Evolutionary conservation across 148 eudicot species (phyloP).

Genomic region (Camellia granthamiana): DNA sequence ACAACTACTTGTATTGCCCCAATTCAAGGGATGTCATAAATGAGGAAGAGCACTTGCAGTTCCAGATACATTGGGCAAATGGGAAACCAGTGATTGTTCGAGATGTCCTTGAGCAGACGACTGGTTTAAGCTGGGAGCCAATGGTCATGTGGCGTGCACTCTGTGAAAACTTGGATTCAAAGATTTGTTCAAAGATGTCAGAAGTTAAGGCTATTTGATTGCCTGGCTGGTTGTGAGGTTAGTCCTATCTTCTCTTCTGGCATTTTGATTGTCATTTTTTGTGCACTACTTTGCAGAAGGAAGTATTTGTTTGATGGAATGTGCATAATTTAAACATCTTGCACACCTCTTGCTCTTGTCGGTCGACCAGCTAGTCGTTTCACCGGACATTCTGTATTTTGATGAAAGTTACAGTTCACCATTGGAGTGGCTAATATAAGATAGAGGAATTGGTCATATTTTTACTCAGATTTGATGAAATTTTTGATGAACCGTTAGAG

Average conservation of each 20-base stretch:
- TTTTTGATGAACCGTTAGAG: too few relatives aligned
- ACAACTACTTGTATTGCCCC: slow-evolving; percentile 52
- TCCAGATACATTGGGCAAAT: slow-evolving; percentile 58
- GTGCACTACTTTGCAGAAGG: background rate
- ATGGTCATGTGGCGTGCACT: slow-evolving; percentile 89
- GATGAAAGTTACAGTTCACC: too few relatives aligned
- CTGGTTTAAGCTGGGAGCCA: slow-evolving; percentile 96
- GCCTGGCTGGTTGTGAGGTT: slow-evolving; percentile 84
- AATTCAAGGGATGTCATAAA: slow-evolving; percentile 35
- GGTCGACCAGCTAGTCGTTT: too few relatives aligned
- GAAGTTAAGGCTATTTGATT: slow-evolving; percentile 67
- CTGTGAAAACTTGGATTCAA: slow-evolving; percentile 47
- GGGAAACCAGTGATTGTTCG: slow-evolving; percentile 85
- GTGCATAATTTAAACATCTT: background rate
- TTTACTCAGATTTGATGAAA: too few relatives aligned
- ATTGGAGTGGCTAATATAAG: too few relatives aligned
- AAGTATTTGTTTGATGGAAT: background rate
- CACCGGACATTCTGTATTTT: too few relatives aligned
- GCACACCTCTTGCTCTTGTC: background rate
- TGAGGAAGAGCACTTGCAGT: slow-evolving; percentile 33
- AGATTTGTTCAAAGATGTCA: slow-evolving; percentile 40
- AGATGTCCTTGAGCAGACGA: slow-evolving; percentile 53
- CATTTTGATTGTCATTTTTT: background rate
- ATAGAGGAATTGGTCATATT: too few relatives aligned
- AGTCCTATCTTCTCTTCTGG: slow-evolving; percentile 15